Percentiles rank a stretch among this genome's conserved stretches.
These are phyloP conservation scores for Thermothielavioides terrestris DNA, from an alignment of 495 filamentous ascomycete species.

Conservation along the genomic window DNA sequence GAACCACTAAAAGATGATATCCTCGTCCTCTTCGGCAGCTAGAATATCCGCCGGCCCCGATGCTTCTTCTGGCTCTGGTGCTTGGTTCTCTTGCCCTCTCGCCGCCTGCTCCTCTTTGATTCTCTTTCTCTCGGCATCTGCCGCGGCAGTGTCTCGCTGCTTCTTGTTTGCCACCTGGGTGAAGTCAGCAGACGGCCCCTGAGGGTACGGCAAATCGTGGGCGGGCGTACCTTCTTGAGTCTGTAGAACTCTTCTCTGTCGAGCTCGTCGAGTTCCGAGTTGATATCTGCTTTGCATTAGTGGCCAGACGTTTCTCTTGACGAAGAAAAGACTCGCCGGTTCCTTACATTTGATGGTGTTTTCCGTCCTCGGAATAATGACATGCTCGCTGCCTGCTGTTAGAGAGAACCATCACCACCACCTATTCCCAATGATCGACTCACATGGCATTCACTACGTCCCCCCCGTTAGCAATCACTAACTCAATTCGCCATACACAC, in stretches of 20 bases:
- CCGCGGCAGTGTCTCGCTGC: constrained; percentile 67
- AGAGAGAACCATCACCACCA: neutral
- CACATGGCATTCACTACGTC: constrained; percentile 93
- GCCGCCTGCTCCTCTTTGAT: constrained; percentile 41
- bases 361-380: constrained; percentile 95
- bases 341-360: constrained; percentile 91
- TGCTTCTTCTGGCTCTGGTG: constrained; percentile 40
- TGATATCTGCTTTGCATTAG: constrained; percentile 60
- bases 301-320: neutral
- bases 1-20: constrained; percentile 81
- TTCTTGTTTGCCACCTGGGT: constrained; percentile 77
- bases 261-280: constrained; percentile 94
- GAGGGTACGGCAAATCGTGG: neutral
- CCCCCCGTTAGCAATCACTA: constrained; percentile 26
- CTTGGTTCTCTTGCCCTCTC: constrained; percentile 34
- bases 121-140: constrained; percentile 61
- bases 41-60: constrained; percentile 57
- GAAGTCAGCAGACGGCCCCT: neutral
- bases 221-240: constrained; percentile 75
- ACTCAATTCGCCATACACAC: constrained; percentile 7
- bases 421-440: constrained; percentile 33
- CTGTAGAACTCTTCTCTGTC: constrained; percentile 98
- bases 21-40: constrained; percentile 78
- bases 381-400: constrained; percentile 57
- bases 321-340: neutral